Base-by-base conservation (phyloP, 305 asterid species). In the Withania somnifera region DNA sequence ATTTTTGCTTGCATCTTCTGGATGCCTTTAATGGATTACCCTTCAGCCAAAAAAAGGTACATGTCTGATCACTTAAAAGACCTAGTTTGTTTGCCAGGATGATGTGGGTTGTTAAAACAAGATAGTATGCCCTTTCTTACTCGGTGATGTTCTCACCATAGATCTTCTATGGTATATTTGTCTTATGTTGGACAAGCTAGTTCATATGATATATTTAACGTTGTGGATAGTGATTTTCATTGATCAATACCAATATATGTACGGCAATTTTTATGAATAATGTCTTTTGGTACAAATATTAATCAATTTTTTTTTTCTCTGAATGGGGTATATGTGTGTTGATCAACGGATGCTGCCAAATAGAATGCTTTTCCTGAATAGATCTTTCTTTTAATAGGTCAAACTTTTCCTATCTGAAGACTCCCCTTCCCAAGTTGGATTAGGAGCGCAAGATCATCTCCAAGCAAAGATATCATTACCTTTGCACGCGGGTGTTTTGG, bases 341-440 rank as follows among this genome's bases (percentile, higher is more conserved):
- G 80, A 75, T 50, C 2, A n/a, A 50, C 15, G 17, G 80, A 75
- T 75, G 61, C 38, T 75, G 32, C 50, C 38, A 58, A 17, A 38
- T 45, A 45, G 58, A 80, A 3, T 80, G 63, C 26, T 26, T 80
- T 82, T 20, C 19, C 54, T 28, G 38, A 28, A 28, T 42, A 32
- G 7, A 30, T 47, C n/a, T 38, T 83, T 75, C 68, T 78, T 81
- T 81, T 63, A 52, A 83, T 83, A 95, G 98, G 95, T 93, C 78
- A 91, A 86, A 90, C 86, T 92, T 66, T 93, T 95, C 84, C 81
- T 91, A 82, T 91, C 98, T 1, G 97, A 94, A 86, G 97, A 93
- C 20, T 86, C 86, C 57, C 98, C 98, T 85, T 89, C 97, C 79
- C 95, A 91, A 86, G 98, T 92, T 81, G 93, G 92, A 63, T 47